A percentile compares a stretch with the other conserved stretches of the same genome.
These are phyloP conservation scores for Chlamydomonas sp. DNA, from an alignment of 139 green algal genomes.

Conservation along the genomic window DNA sequence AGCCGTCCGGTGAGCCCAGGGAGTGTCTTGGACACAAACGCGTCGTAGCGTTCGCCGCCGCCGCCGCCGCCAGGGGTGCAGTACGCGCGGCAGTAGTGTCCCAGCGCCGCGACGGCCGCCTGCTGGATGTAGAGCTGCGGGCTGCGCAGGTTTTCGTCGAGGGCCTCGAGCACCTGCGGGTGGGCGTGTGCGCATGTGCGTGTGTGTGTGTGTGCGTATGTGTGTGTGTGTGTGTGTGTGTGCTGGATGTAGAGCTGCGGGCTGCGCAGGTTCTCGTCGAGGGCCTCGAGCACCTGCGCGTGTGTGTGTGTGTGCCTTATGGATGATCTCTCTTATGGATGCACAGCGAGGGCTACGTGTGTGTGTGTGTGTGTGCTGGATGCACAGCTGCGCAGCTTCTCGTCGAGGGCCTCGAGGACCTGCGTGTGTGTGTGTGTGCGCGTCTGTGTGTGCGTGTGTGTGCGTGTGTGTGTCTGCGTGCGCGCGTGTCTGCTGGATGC, in stretches of 20 bases:
- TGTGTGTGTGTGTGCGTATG: not conserved
- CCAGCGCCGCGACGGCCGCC: conserved; percentile 51
- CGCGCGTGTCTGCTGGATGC: no score
- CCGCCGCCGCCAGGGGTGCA: not conserved
- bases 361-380: conserved; percentile 42
- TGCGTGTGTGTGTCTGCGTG: no score
- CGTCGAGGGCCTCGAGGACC: conserved; percentile 52
- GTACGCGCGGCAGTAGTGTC: conserved; percentile 35
- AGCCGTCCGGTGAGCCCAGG: conserved; percentile 32
- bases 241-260: conserved; percentile 58
- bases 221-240: not conserved
- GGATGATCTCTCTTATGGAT: no score
- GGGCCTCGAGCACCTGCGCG: conserved; percentile 32
- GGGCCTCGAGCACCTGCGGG: conserved; percentile 32
- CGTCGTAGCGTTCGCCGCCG: not conserved
- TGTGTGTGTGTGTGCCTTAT: not conserved
- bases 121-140: conserved; percentile 58
- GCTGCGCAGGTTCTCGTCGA: conserved; percentile 76
- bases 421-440: no score
- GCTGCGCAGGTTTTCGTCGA: conserved; percentile 75
- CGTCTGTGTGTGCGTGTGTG: no score
- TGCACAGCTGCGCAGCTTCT: conserved; percentile 62
- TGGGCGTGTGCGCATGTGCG: no score
- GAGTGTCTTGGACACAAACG: conserved; percentile 9
- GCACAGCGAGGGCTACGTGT: no score